Conservation (phyloP, 1,284 basidiomycete genomes). For the Cyathus olla region DNA sequence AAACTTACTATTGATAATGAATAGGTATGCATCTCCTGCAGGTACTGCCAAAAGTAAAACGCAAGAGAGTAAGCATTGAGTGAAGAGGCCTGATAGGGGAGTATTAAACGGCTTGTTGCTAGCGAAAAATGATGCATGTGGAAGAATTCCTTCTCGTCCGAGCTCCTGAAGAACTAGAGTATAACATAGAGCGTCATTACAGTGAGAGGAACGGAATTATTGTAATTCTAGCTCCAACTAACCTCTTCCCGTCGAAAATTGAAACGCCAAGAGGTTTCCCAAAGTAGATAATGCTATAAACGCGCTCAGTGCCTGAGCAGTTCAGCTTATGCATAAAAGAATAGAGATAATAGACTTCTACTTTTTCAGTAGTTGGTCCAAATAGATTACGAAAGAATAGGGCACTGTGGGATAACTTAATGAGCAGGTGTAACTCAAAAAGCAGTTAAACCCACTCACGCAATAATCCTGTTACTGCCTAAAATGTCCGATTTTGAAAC, state of each 20-base stretch:
- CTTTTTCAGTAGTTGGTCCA: slow-evolving; percentile 67
- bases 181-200: not conserved
- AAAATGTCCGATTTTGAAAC: slow-evolving; percentile 75
- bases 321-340: slow-evolving; percentile 1
- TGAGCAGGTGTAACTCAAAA: not conserved
- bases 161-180: slow-evolving; percentile 76
- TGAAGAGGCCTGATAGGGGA: slow-evolving; percentile 67
- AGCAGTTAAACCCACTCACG: slow-evolving; percentile 59
- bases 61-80: slow-evolving; percentile 66
- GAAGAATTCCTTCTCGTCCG: slow-evolving; percentile 73
- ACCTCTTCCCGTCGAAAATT: slow-evolving; percentile 76
- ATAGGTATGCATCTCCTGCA: slow-evolving; percentile 75
- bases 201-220: not conserved
- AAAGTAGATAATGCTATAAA: slow-evolving; percentile 73
- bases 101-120: slow-evolving; percentile 74
- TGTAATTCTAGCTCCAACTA: slow-evolving; percentile 11
- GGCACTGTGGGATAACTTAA: slow-evolving; percentile 49
- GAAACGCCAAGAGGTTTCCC: slow-evolving; percentile 69
- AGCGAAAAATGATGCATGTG: slow-evolving; percentile 69
- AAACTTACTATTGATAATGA: slow-evolving; percentile 69
- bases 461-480: slow-evolving; percentile 68
- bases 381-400: slow-evolving; percentile 78
- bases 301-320: slow-evolving; percentile 61
- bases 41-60: slow-evolving; percentile 62
- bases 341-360: slow-evolving; percentile 28